These are phyloP conservation scores for Pseudozyma pruni DNA, from an alignment of 1,284 basidiomycete species.

Conservation along the genomic window DNA sequence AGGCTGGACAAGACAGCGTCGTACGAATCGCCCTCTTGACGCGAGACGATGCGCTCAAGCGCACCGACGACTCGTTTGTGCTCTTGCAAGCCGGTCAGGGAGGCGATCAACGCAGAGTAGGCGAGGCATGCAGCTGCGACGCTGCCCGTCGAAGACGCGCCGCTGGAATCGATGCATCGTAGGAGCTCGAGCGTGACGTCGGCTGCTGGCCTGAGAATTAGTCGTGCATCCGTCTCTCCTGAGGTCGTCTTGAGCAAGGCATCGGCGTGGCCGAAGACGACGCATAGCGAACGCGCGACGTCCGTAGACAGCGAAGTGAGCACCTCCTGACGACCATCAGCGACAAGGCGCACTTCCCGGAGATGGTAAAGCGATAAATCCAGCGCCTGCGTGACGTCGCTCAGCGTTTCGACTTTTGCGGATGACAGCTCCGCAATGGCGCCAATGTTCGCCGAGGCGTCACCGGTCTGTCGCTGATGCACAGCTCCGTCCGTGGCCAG, in stretches of 20 bases:
- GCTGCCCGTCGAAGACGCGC: background rate
- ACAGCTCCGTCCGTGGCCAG: background rate
- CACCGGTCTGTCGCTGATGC: background rate
- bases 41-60: slow-evolving; percentile 28
- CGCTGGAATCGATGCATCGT: slow-evolving; percentile 10
- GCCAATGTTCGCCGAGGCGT: background rate
- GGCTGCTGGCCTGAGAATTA: slow-evolving; percentile 9
- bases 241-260: background rate
- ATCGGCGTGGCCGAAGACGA: slow-evolving; percentile 6
- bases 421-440: slow-evolving; percentile 5
- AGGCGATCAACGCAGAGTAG: slow-evolving; percentile 3
- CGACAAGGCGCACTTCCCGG: slow-evolving; percentile 15
- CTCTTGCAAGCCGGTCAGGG: slow-evolving; percentile 17
- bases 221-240: background rate
- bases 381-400: slow-evolving; percentile 9
- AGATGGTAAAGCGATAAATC: slow-evolving; percentile 28
- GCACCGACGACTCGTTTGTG: slow-evolving; percentile 14
- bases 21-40: slow-evolving; percentile 12
- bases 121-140: no score
- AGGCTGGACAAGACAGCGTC: slow-evolving; percentile 10
- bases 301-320: slow-evolving; percentile 1
- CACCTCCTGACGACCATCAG: background rate
- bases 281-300: slow-evolving; percentile 4
- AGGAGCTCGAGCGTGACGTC: slow-evolving; percentile 26
- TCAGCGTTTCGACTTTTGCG: background rate